These are phyloP conservation scores for Syzygium oleosum DNA, from an alignment of 345 rosid species.

Conservation along the genomic window DNA sequence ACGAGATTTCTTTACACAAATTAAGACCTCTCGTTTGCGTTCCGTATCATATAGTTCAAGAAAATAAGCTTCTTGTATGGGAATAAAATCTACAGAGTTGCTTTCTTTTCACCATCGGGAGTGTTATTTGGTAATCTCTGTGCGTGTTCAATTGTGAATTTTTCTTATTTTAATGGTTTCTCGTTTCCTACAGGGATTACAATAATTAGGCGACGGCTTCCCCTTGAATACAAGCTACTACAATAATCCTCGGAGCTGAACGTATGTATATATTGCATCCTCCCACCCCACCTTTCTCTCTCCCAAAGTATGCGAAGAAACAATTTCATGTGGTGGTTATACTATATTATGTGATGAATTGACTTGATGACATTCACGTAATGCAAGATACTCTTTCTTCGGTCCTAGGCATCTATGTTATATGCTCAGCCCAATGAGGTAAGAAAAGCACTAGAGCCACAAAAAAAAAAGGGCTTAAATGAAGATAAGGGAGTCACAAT, in stretches of 20 bases:
- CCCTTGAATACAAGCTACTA: background rate
- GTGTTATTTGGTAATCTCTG: too few relatives aligned
- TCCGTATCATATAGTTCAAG: too few relatives aligned
- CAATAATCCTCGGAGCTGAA: background rate
- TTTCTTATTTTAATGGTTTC: background rate
- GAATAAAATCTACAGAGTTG: too few relatives aligned
- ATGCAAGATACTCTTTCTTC: background rate
- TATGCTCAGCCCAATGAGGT: too few relatives aligned
- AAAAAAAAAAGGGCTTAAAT: too few relatives aligned
- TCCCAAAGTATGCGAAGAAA: too few relatives aligned
- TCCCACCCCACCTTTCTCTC: background rate
- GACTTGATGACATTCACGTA: background rate
- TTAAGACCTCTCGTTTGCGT: too few relatives aligned
- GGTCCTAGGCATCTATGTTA: background rate
- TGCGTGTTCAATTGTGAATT: background rate
- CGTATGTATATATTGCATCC: background rate
- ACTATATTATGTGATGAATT: background rate
- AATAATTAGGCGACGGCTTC: background rate
- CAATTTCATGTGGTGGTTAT: too few relatives aligned
- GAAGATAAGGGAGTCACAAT: too few relatives aligned
- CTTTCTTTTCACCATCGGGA: too few relatives aligned
- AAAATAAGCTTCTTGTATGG: too few relatives aligned
- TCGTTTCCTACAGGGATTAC: background rate
- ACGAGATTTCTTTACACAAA: too few relatives aligned
- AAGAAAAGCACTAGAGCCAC: background rate